These are phyloP conservation scores for Russula brevipes DNA, from an alignment of 768 basidiomycete genomes.

Conservation along the genomic window DNA sequence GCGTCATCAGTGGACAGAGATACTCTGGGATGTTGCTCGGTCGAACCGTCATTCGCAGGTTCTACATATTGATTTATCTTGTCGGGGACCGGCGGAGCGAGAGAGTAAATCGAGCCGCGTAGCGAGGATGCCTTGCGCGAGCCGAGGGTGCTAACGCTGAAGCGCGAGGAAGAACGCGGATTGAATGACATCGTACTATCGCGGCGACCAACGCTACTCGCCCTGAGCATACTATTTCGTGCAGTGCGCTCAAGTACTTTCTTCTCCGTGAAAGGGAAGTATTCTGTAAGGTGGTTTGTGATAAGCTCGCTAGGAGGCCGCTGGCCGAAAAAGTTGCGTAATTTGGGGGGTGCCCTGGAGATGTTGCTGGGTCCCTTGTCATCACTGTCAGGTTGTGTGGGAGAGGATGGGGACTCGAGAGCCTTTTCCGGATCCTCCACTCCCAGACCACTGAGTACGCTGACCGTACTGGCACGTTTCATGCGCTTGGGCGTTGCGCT, in stretches of 20 bases:
- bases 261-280: constrained; percentile 92
- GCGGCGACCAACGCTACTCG: constrained; percentile 44
- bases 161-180: constrained; percentile 47
- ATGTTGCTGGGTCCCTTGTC: constrained; percentile 28
- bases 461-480: constrained; percentile 92
- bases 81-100: constrained; percentile 31
- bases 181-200: constrained; percentile 45
- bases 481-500: constrained; percentile 42
- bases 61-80: constrained; percentile 19
- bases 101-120: constrained; percentile 46
- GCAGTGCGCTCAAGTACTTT: constrained; percentile 85
- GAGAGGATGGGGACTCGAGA: constrained; percentile 52
- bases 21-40: constrained; percentile 57
- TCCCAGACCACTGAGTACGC: constrained; percentile 89
- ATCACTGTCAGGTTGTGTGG: constrained; percentile 37
- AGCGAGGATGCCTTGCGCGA: constrained; percentile 39
- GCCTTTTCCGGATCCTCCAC: constrained; percentile 73
- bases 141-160: constrained; percentile 58
- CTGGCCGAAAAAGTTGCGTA: constrained; percentile 97
- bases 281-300: constrained; percentile 88
- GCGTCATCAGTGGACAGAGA: constrained; percentile 75
- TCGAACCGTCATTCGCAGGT: constrained; percentile 27
- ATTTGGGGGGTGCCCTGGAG: constrained; percentile 54
- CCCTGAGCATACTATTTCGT: constrained; percentile 80
- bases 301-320: constrained; percentile 97